A percentile compares a stretch with the other conserved stretches of the same genome.
These are phyloP conservation scores for Fusarium illudens DNA, from an alignment of 2,329 filamentous ascomycete genomes.

Conservation along the genomic window DNA sequence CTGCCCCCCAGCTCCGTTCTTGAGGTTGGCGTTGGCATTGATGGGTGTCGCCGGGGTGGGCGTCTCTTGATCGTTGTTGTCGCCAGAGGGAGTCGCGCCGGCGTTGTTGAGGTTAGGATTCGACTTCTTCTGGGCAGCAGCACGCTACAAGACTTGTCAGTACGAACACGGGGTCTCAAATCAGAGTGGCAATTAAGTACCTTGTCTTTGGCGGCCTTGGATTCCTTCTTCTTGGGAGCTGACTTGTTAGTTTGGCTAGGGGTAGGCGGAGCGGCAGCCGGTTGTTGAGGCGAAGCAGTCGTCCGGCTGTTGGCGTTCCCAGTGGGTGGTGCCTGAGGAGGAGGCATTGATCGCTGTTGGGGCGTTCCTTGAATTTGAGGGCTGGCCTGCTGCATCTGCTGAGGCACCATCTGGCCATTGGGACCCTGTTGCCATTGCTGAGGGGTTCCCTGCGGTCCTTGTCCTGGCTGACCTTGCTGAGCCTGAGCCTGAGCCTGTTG, in stretches of 20 bases:
- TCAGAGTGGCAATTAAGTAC: conserved; percentile 60
- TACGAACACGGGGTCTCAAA: neutral
- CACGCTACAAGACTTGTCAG: conserved; percentile 48
- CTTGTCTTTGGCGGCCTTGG: conserved; percentile 72
- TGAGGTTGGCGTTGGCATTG: conserved; percentile 52
- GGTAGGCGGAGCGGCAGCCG: conserved; percentile 76
- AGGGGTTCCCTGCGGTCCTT: conserved; percentile 45
- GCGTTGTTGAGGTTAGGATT: conserved; percentile 61
- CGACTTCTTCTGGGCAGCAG: conserved; percentile 69
- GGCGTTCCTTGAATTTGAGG: conserved; percentile 70
- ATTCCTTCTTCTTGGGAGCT: conserved; percentile 80
- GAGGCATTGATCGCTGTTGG: conserved; percentile 76
- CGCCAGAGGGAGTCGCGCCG: conserved; percentile 65
- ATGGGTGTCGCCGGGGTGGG: conserved; percentile 71
- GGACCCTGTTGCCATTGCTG: conserved; percentile 53
- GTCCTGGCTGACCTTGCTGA: conserved; percentile 48
- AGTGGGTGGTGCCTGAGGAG: conserved; percentile 67
- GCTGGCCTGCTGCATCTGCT: conserved; percentile 52
- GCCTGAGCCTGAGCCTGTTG: conserved; percentile 53
- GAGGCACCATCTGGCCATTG: conserved; percentile 53
- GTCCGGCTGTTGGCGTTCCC: conserved; percentile 62
- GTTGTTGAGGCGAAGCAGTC: conserved; percentile 69
- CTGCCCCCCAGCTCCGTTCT: conserved; percentile 43
- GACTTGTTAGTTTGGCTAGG: conserved; percentile 77
- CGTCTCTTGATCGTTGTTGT: conserved; percentile 63